Percentiles rank a stretch among this genome's conserved stretches.
These are phyloP conservation scores for Arachnomyces sp. DNA, from an alignment of 2,329 filamentous ascomycete species.

Conservation along the genomic window DNA sequence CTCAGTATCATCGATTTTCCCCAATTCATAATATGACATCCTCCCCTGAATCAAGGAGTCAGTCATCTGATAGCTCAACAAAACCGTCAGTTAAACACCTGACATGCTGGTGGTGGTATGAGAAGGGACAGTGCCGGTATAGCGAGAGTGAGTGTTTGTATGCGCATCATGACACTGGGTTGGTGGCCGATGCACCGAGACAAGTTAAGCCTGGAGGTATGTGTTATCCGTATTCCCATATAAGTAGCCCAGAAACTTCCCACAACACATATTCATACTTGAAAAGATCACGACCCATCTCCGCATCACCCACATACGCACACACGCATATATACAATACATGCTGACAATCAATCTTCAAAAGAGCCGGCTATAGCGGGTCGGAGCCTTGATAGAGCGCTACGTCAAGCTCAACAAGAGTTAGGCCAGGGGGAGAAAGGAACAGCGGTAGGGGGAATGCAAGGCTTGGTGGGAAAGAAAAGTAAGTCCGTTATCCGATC, in stretches of 20 bases:
- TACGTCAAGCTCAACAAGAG: slow-evolving; percentile 6
- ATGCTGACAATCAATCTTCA: slow-evolving; percentile 4
- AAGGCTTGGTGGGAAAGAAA: too few relatives aligned
- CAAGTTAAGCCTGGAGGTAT: slow-evolving; percentile 12
- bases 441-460: neutral
- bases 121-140: slow-evolving; percentile 18
- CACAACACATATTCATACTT: too few relatives aligned
- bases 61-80: too few relatives aligned
- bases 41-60: too few relatives aligned
- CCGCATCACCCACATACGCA: too few relatives aligned
- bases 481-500: too few relatives aligned
- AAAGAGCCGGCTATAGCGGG: slow-evolving; percentile 16
- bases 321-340: neutral
- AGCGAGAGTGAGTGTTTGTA: slow-evolving; percentile 20
- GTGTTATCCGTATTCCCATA: slow-evolving; percentile 2
- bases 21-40: too few relatives aligned
- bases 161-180: slow-evolving; percentile 21
- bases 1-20: too few relatives aligned
- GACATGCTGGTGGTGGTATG: slow-evolving; percentile 26
- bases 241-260: neutral
- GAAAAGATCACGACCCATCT: too few relatives aligned
- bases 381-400: slow-evolving; percentile 14
- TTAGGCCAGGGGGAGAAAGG: neutral
- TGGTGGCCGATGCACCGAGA: slow-evolving; percentile 12
- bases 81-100: slow-evolving; percentile 20